A percentile compares a stretch with the other conserved stretches of the same genome.
These are phyloP conservation scores for Drosera spatulata DNA, from an alignment of 179 eudicot genomes.

Conservation along the genomic window DNA sequence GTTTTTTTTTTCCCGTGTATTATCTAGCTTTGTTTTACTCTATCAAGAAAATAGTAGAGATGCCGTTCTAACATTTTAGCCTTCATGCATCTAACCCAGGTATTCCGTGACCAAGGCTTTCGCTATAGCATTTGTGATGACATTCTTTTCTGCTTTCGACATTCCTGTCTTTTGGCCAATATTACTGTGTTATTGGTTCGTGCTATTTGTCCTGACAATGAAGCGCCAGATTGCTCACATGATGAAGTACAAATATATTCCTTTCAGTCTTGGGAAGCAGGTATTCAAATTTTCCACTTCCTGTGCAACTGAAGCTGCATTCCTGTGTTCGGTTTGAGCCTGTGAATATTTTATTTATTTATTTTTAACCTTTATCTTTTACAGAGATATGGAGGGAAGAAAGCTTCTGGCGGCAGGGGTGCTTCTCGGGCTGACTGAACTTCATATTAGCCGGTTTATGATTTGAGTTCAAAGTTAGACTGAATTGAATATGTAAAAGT, in stretches of 20 bases:
- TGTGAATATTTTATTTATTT: neutral
- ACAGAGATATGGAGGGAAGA: slow-evolving; percentile 37
- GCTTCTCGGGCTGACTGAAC: slow-evolving; percentile 26
- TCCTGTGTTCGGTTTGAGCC: neutral
- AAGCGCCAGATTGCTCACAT: slow-evolving; percentile 69
- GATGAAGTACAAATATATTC: slow-evolving; percentile 65
- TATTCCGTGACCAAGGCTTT: slow-evolving; percentile 59
- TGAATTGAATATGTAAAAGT: no score
- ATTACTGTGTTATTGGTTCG: slow-evolving; percentile 60
- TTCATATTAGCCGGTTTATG: neutral
- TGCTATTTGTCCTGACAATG: slow-evolving; percentile 61
- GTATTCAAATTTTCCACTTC: slow-evolving; percentile 13
- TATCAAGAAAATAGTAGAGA: neutral
- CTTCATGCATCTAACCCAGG: slow-evolving; percentile 25
- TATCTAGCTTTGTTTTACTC: no score
- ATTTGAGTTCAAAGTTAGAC: no score
- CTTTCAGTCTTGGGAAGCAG: slow-evolving; percentile 68
- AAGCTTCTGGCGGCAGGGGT: slow-evolving; percentile 13
- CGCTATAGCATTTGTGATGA: slow-evolving; percentile 41
- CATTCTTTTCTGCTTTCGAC: slow-evolving; percentile 62
- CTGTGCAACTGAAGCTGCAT: neutral
- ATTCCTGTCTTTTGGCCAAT: slow-evolving; percentile 83
- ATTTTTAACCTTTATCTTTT: neutral
- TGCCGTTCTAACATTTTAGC: neutral
- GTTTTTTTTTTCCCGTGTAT: no score